Conservation (phyloP, 2,329 filamentous ascomycete genomes). For the Fusarium sp. region DNA sequence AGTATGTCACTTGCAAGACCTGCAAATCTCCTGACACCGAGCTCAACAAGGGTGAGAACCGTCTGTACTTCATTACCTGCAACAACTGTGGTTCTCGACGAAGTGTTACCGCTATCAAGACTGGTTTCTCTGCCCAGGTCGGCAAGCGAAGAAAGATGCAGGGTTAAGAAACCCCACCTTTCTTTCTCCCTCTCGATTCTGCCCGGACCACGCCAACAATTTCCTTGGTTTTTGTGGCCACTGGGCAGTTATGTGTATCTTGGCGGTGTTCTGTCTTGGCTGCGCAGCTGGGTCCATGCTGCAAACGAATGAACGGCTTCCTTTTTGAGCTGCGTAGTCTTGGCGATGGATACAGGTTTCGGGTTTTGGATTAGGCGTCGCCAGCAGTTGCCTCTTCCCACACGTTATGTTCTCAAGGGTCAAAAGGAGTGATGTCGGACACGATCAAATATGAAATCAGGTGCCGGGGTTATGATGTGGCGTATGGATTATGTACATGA, state of each 20-base stretch:
- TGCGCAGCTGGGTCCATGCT: constrained; percentile 17
- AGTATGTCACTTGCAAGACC: constrained; percentile 99
- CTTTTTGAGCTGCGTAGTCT: constrained; percentile 14
- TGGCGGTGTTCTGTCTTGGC: constrained; percentile 23
- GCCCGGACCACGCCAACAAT: constrained; percentile 11
- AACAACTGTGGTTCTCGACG: constrained; percentile 84
- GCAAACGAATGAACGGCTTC: constrained; percentile 9
- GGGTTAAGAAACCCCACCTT: constrained; percentile 67
- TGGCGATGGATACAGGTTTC: constrained; percentile 38
- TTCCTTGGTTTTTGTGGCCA: constrained; percentile 21
- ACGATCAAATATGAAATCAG: constrained; percentile 35
- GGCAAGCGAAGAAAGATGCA: constrained; percentile 98
- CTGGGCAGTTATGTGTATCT: constrained; percentile 22
- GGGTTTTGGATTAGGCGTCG: constrained; percentile 39
- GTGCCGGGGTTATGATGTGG: constrained; percentile 45
- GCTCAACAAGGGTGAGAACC: constrained; percentile 98
- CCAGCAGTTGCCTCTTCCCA: constrained; percentile 30
- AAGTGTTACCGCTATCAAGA: constrained; percentile 98
- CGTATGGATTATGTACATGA: constrained; percentile 50
- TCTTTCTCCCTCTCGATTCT: constrained; percentile 20
- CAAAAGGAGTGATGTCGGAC: constrained; percentile 42
- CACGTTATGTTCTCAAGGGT: constrained; percentile 36
- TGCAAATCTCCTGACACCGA: constrained; percentile 95
- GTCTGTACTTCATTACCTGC: constrained; percentile 98
- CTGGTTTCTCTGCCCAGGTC: constrained; percentile 99